Evolutionary conservation across 371 early-diverging fungal species (phyloP).

Genomic region (Modicella reniformis): DNA sequence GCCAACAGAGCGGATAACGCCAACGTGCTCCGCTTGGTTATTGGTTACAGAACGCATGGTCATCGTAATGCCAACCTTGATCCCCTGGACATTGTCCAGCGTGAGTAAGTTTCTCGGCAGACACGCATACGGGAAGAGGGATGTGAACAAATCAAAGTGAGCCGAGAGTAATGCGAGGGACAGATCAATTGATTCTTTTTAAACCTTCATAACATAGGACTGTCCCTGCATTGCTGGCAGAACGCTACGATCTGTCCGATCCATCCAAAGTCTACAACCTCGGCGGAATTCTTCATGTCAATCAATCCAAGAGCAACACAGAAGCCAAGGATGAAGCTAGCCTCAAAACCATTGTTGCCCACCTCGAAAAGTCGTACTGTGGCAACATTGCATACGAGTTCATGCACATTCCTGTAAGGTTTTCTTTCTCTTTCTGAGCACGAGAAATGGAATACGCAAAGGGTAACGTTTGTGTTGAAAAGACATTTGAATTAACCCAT

Average conservation of each 20-base stretch:
- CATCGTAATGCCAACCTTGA: slow-evolving; percentile 88
- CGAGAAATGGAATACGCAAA: no score
- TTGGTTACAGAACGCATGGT: slow-evolving; percentile 85
- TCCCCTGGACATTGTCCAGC: slow-evolving; percentile 81
- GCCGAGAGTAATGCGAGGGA: background rate
- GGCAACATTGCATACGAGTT: slow-evolving; percentile 94
- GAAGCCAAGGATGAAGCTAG: slow-evolving; percentile 64
- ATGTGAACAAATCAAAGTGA: background rate
- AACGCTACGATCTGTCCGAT: slow-evolving; percentile 80
- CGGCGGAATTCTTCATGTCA: slow-evolving; percentile 82
- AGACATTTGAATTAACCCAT: no score
- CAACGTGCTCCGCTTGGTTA: slow-evolving; percentile 85
- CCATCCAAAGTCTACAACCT: slow-evolving; percentile 67
- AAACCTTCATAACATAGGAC: slow-evolving; percentile 1
- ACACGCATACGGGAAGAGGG: background rate
- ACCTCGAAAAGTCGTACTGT: slow-evolving; percentile 82
- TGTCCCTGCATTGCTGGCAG: slow-evolving; percentile 82
- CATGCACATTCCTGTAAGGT: slow-evolving; percentile 83
- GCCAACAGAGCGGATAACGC: slow-evolving; percentile 84
- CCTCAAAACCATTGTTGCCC: slow-evolving; percentile 74
- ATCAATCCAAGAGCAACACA: slow-evolving; percentile 59
- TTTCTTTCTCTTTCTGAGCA: background rate
- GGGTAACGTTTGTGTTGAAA: no score
- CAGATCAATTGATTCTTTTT: background rate
- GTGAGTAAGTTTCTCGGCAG: slow-evolving; percentile 63